Percentiles rank a stretch among this genome's conserved stretches.
Conservation (phyloP, 306 rosid genomes). For the Elaeagnus macrophylla region DNA sequence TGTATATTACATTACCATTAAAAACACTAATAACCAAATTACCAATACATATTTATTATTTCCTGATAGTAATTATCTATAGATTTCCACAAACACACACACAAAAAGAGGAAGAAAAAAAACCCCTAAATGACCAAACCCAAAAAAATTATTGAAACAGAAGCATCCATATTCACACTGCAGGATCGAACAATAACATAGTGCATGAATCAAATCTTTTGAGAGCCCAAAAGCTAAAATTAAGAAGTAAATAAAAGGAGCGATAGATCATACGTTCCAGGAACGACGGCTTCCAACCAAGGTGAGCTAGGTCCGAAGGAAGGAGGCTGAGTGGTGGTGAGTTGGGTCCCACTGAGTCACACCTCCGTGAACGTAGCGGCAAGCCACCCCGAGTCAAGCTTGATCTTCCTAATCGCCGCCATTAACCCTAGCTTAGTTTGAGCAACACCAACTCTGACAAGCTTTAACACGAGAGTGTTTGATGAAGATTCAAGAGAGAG, state of each 20-base stretch:
- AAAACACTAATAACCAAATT: too few species aligned
- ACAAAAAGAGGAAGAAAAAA: neutral
- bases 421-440: constrained; percentile 11
- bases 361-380: constrained; percentile 75
- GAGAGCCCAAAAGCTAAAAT: neutral
- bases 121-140: neutral
- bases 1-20: too few species aligned
- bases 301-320: constrained; percentile 42
- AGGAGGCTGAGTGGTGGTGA: constrained; percentile 80
- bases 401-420: constrained; percentile 32
- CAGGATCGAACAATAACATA: neutral
- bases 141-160: neutral
- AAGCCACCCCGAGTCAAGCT: constrained; percentile 67
- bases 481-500: neutral
- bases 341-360: constrained; percentile 53
- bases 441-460: neutral
- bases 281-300: constrained; percentile 79
- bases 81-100: too few species aligned
- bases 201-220: neutral
- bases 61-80: too few species aligned
- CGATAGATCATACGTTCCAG: constrained; percentile 73
- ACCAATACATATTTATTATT: too few species aligned
- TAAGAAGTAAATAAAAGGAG: neutral
- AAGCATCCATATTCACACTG: neutral
- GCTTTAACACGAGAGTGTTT: neutral